A percentile compares a stretch with the other conserved stretches of the same genome.
Evolutionary conservation across 2,329 filamentous ascomycete genomes (phyloP).

Genomic region (Fusarium albosuccineum): DNA sequence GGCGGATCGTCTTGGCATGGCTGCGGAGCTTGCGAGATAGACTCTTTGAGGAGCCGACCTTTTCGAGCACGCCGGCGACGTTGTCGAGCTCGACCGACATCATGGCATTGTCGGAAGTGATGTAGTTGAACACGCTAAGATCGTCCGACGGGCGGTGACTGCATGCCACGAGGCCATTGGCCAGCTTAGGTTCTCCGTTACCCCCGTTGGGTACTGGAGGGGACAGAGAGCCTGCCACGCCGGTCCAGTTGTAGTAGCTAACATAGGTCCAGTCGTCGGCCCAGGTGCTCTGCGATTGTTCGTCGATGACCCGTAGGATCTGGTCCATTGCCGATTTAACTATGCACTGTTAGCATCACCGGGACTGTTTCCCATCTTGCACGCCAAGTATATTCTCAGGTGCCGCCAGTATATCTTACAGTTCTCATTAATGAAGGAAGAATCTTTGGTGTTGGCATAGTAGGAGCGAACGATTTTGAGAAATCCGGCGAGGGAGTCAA

Average conservation of each 20-base stretch:
- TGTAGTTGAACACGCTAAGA: constrained; percentile 19
- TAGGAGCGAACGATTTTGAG: constrained; percentile 27
- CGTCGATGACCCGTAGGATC: constrained; percentile 13
- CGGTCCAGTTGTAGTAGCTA: constrained; percentile 35
- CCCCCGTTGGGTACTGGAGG: constrained; percentile 26
- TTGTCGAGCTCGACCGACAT: constrained; percentile 28
- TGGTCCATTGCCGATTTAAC: constrained; percentile 24
- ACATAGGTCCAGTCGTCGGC: constrained; percentile 24
- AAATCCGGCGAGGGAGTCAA: constrained; percentile 28
- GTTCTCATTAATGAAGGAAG: constrained; percentile 23
- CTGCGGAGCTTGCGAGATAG: not conserved
- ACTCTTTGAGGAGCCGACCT: not conserved
- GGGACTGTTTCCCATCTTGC: rapidly evolving
- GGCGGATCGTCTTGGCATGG: constrained; percentile 13
- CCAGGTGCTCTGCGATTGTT: constrained; percentile 30
- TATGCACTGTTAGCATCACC: not conserved
- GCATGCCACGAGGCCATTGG: constrained; percentile 18
- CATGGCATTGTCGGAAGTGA: constrained; percentile 33
- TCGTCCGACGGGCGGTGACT: constrained; percentile 31
- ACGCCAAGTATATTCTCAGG: not conserved
- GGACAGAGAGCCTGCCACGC: constrained; percentile 16
- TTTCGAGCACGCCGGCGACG: constrained; percentile 15
- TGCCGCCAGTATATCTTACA: constrained; percentile 1
- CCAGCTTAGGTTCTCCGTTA: constrained; percentile 22
- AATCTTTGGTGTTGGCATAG: constrained; percentile 21